phyloP scores from a whole-genome alignment of 225 moss, liverwort and hornwort genomes.

The Physcomitrium patens region DNA sequence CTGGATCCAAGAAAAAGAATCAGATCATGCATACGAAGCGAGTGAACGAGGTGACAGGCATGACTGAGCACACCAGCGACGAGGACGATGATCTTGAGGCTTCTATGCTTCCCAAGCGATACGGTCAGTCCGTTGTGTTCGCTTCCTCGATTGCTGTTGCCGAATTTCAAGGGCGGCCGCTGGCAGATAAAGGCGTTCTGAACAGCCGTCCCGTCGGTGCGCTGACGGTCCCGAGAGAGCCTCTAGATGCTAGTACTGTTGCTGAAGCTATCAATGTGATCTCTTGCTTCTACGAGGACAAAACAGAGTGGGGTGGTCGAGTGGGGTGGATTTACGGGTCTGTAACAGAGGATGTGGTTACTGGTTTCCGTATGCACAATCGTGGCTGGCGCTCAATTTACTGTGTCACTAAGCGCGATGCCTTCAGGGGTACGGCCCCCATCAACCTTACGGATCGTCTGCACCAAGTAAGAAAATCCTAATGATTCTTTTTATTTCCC shows the following conservation, averaged over 20 bases:
- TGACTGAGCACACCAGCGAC: conserved; percentile 55
- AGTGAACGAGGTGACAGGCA: conserved; percentile 48
- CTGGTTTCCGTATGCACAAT: conserved; percentile 83
- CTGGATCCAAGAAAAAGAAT: conserved; percentile 45
- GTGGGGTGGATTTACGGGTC: conserved; percentile 88
- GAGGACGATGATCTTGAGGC: conserved; percentile 64
- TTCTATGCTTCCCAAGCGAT: conserved; percentile 70
- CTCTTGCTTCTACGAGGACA: conserved; percentile 81
- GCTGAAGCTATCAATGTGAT: conserved; percentile 83
- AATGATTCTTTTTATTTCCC: too few relatives aligned
- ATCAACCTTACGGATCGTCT: conserved; percentile 87
- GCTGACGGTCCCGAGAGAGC: conserved; percentile 59
- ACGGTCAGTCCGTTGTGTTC: conserved; percentile 59
- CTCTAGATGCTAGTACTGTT: conserved; percentile 72
- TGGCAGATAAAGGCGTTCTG: conserved; percentile 64
- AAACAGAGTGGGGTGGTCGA: conserved; percentile 80
- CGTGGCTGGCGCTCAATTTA: conserved; percentile 83
- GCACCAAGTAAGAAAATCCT: conserved; percentile 53
- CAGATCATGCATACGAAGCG: conserved; percentile 49
- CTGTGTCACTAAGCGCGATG: conserved; percentile 77
- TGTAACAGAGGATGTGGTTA: conserved; percentile 83
- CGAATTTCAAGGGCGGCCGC: conserved; percentile 67
- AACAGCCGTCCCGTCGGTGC: conserved; percentile 68
- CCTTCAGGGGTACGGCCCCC: conserved; percentile 81
- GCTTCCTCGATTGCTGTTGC: conserved; percentile 73